phyloP scores from a whole-genome alignment of 805 yeast species.

The Tetrapisispora pingtungensis region DNA sequence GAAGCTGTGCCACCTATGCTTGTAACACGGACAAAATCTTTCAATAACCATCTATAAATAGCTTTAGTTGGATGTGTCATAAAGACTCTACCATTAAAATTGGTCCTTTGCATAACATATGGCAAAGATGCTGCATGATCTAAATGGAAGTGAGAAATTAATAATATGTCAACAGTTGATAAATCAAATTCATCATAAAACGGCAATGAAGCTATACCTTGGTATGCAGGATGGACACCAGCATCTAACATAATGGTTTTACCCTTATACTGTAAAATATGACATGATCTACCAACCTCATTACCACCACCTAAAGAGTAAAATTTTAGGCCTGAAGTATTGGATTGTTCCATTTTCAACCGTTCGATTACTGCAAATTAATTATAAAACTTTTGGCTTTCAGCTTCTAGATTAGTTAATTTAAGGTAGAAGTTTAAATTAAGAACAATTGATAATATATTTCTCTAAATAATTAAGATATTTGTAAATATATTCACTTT shows the following conservation, averaged over 20 bases:
- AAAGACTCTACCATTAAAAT: constrained; percentile 87
- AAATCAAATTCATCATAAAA: constrained; percentile 93
- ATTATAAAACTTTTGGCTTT: too few relatives aligned
- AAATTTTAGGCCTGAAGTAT: constrained; percentile 43
- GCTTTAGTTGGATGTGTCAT: constrained; percentile 99
- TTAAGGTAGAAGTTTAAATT: too few relatives aligned
- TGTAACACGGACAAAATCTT: constrained; percentile 90
- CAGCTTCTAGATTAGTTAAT: too few relatives aligned
- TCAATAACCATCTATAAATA: constrained; percentile 86
- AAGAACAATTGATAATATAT: too few relatives aligned
- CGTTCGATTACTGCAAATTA: too few relatives aligned
- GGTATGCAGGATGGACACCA: constrained; percentile 93
- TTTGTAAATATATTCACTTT: neutral
- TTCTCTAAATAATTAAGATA: too few relatives aligned
- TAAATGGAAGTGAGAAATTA: constrained; percentile 91
- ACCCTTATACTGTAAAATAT: constrained; percentile 82
- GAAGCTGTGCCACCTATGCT: constrained; percentile 37
- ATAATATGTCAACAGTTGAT: constrained; percentile 70
- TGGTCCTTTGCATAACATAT: constrained; percentile 94
- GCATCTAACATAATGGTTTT: constrained; percentile 96
- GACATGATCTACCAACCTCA: constrained; percentile 96
- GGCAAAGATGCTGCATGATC: constrained; percentile 98
- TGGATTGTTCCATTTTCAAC: constrained; percentile 8
- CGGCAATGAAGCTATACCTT: constrained; percentile 85
- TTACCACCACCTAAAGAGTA: constrained; percentile 95